Conservation (phyloP, 768 basidiomycete genomes). For the Rhizopogon salebrosus region DNA sequence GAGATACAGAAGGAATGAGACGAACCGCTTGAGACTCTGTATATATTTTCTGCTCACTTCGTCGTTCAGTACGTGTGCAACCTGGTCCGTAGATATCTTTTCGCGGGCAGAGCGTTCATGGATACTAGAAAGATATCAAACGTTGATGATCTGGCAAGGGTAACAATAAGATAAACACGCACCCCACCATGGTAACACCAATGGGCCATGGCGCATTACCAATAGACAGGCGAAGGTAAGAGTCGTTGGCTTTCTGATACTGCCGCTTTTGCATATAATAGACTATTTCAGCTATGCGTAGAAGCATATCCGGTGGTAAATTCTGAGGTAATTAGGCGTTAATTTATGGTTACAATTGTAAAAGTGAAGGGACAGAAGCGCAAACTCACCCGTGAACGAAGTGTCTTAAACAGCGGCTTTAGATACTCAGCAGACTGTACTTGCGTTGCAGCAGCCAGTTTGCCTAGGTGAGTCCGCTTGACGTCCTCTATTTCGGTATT, state of each 20-base stretch:
- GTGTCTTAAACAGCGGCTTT: conserved; percentile 90
- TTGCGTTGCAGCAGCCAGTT: conserved; percentile 91
- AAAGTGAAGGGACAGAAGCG: not conserved
- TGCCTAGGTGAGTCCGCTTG: conserved; percentile 87
- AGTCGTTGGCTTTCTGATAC: conserved; percentile 94
- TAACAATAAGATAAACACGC: conserved; percentile 22
- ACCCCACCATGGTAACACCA: conserved; percentile 99
- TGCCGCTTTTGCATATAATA: conserved; percentile 95
- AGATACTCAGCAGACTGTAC: conserved; percentile 94
- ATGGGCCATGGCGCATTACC: conserved; percentile 99
- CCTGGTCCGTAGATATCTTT: conserved; percentile 95
- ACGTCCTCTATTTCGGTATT: conserved; percentile 54
- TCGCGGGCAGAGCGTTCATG: conserved; percentile 97
- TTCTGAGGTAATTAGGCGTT: conserved; percentile 36
- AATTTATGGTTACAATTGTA: not conserved
- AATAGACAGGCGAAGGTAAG: conserved; percentile 93
- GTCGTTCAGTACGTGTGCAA: conserved; percentile 97
- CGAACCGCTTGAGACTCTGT: conserved; percentile 91
- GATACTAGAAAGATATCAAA: conserved; percentile 47
- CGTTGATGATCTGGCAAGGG: not conserved
- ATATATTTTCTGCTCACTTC: conserved; percentile 99
- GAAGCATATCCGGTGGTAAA: conserved; percentile 79
- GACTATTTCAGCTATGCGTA: conserved; percentile 87
- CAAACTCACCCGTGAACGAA: conserved; percentile 78
- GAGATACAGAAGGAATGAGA: not conserved